Evolutionary conservation across 768 basidiomycete genomes (phyloP), one percentile per base, ranked within the genome.

Genomic region (Tylopilus sp.): DNA sequence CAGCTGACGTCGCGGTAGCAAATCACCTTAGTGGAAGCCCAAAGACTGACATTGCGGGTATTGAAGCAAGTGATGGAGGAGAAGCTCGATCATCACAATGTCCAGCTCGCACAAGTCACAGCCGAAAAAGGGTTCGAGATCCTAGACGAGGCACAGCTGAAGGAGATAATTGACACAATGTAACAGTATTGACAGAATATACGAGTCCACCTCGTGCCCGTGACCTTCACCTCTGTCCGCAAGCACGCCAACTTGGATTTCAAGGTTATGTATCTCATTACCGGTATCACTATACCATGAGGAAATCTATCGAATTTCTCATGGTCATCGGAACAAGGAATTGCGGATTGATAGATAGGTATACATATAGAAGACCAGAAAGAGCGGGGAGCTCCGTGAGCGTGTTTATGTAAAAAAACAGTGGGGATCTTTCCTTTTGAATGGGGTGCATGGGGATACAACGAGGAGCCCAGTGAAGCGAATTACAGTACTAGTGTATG

Each of bases 31-130:
- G 71, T 77, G 57, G 93, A 97, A 70, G 97, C 94, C 0, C 91
- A 98, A 59, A 75, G 81, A 35, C 73, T 98, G 56, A 87, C 91
- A 3, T 74, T 98, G 47, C 85, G 83, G 56, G 91, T 98, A 41
- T 75, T 98, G 56, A 98, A 99, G 74, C 94, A 98, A 74, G 97
- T 98, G 40, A 99, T 98, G 97, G 97, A 98, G 70, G 97, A 98
- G 75, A 98, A 97, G 69, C 81, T 99, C 39, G 95, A 98, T 71
- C 91, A 97, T 61, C 95, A 98, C 74, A 98, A 99, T 60, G 95
- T 98, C 22, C 95, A 98, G 70, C 78, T 99, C 13, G 94, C 95
- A 47, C 93, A 95, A 79, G 95, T 98, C n/a, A 95, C 92, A 50
- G 69, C 72, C 41, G 76, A 71, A 39, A 81, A 78, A 49, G 95